phyloP scores from a whole-genome alignment of 169 alveolate species.

The Eimeria mitis region DNA sequence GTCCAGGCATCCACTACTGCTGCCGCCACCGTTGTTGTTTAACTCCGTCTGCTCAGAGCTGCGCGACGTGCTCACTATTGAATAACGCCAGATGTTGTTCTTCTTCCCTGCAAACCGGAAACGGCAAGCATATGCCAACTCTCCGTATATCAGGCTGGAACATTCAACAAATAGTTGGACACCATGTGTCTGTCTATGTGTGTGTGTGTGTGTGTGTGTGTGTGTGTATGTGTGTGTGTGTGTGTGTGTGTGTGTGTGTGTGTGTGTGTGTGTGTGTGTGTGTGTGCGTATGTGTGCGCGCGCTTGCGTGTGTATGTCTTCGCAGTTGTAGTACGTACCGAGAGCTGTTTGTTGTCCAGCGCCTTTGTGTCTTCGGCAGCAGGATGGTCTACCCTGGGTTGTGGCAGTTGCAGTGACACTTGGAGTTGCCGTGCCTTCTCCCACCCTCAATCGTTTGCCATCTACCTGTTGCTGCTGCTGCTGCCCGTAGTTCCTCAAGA shows the following conservation, averaged over 20 bases:
- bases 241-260: neutral
- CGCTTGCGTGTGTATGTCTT: neutral
- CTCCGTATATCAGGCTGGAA: neutral
- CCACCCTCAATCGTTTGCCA: conserved; percentile 34
- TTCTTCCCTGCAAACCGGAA: conserved; percentile 55
- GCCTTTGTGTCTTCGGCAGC: conserved; percentile 60
- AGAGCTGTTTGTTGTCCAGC: conserved; percentile 42
- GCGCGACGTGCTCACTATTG: conserved; percentile 50
- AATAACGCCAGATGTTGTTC: conserved; percentile 81
- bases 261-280: neutral
- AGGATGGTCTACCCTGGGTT: conserved; percentile 16
- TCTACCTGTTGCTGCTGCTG: conserved; percentile 65
- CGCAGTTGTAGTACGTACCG: conserved; percentile 8
- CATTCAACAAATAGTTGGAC: neutral
- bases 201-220: neutral
- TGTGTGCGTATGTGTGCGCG: neutral
- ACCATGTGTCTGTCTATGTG: neutral
- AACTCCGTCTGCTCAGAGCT: conserved; percentile 26
- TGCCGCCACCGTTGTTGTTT: conserved; percentile 20
- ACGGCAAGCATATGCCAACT: neutral
- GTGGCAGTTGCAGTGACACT: conserved; percentile 17
- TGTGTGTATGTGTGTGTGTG: no score
- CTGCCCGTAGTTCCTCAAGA: conserved; percentile 47
- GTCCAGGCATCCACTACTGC: conserved; percentile 73
- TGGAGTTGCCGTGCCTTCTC: conserved; percentile 20